Base-by-base conservation (phyloP, 2,329 filamentous ascomycete species). In the Colletotrichum falcatum region DNA sequence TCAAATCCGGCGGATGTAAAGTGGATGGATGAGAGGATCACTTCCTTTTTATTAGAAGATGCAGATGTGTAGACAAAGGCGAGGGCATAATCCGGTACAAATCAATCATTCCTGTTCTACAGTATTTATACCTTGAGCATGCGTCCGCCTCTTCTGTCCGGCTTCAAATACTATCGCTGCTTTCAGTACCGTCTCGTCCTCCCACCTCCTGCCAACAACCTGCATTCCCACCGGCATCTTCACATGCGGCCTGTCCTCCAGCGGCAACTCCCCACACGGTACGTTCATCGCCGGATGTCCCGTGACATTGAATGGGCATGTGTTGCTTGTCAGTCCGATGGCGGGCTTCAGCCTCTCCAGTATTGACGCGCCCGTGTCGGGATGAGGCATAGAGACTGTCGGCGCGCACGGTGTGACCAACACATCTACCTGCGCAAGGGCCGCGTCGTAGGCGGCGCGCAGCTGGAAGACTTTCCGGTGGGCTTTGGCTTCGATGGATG, bases 281-380 rank as follows among this genome's bases (percentile, higher is more conserved):
- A 53, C 49, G 26, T 2, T 53, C 75, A 87, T 75, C 0, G 80
- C 85, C 4, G 84, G 85, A 76, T 87, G 85, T 0, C 85, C 85
- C 1, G 84, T 86, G 5, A 83, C 74, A 76, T 87, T 86, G 74
- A 87, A 87, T 4, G 82, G 80, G 39, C 79, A 80, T 0, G 84
- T 83, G 64, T 84, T 86, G 67, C 80, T 77, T 11, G 81, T 83
- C 12, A 82, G 80, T 3, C 83, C 83, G 48, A 87, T 80, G 2
- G 82, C 81, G 7, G 81, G 78, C 59, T 79, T 79, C 63, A 83
- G 79, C 73, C 84, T 83, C 18, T 83, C 81, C 70, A 78, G 77
- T 3, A 83, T 77, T 37, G 73, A 75, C 55, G 76, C 76, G 3
- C 74, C 72, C 8, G 75, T 74, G 23, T 77, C 75, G 8, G 81